Evolutionary conservation across 2,329 filamentous ascomycete species (phyloP), one percentile per base, ranked within the genome.

Genomic region (Xylaria hypoxylon): DNA sequence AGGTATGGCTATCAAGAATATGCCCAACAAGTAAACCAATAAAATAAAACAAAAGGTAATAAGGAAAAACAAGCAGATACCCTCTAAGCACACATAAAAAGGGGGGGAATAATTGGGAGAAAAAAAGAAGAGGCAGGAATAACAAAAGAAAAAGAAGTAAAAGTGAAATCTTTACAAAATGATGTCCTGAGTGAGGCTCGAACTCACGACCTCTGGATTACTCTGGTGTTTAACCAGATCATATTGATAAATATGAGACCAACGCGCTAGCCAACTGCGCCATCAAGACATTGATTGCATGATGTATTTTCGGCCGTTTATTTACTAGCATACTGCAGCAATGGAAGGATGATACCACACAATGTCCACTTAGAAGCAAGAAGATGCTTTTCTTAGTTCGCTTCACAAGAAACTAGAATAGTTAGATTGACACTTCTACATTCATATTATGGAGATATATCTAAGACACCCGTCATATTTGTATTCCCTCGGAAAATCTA

Each of bases 131-230:
- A 13, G 33, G 33, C 11, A n/a, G 33, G 4, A 15, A 15, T 47
- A 5, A 33, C 45, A n/a, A 19, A 44, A 35, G 45, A 22, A 47
- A 26, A 38, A 26, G 2, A 55, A 13, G 3, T 26, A 47, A 26
- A 22, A 3, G 26, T 22, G 4, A 15, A 15, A 47, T 15, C 1
- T 13, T 26, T 1, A 38, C 33, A 38, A 38, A 47, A 26, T 26
- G 22, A 55, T 80, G 79, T 80, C 79, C 79, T 80, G 75, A 76
- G 79, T 76, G 78, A 83, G 80, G 73, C 75, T 81, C 78, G 84
- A 85, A 78, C 84, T 85, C 80, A 78, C 79, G 80, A 81, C 80
- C 80, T 82, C 81, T 80, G 80, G 75, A 79, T 78, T 28, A 38
- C 64, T n/a, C 53, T 48, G 59, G 45, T 64, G 45, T 47, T 59